Evolutionary conservation across 2,329 filamentous ascomycete genomes (phyloP), one percentile per base, ranked within the genome.

Genomic region (Fusarium gaditjirri): DNA sequence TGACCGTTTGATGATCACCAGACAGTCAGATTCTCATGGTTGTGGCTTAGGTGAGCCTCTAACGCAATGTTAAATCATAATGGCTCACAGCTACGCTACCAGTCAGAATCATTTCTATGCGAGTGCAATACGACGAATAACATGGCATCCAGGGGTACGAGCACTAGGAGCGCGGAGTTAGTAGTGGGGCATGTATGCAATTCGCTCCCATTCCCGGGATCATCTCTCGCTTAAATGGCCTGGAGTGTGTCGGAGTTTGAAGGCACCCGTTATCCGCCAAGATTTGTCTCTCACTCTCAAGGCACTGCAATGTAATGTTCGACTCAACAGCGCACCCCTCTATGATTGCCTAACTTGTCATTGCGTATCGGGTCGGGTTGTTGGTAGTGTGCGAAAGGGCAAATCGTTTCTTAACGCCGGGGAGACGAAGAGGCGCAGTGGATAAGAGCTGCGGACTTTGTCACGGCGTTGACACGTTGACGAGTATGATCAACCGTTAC

Each of bases 41-140:
- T 33, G 47, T 49, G 46, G 69, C 74, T 76, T 61, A 76, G 68
- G 75, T 76, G 71, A 76, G 75, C 71, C 68, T 65, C 61, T 50
- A 65, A 42, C 17, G 25, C 50, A 39, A 54, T 42, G 36, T 54
- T 54, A 29, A 43, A 54, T 54, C 50, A 54, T 19, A 19, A 42
- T 54, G 50, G 50, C 36, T 31, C 2, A 29, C 36, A 23, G 12
- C 11, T 31, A 6, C 29, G 19, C 39, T 25, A 35, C 53, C 39
- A 56, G 53, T 56, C 31, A 56, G 29, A 56, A 17, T 47, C 31
- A n/a, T 35, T 47, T 35, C 13, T 19, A 29, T 56, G 53, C 31
- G 53, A 56, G 53, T 10, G 25, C 17, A 44, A 35, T 35, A 49
- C 39, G 53, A 35, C 39, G 27, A 47, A 56, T 56, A n/a, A 46